A percentile compares a stretch with the other conserved stretches of the same genome.
phyloP scores from a whole-genome alignment of 305 asterid genomes.

The Euphrasia arctica region DNA sequence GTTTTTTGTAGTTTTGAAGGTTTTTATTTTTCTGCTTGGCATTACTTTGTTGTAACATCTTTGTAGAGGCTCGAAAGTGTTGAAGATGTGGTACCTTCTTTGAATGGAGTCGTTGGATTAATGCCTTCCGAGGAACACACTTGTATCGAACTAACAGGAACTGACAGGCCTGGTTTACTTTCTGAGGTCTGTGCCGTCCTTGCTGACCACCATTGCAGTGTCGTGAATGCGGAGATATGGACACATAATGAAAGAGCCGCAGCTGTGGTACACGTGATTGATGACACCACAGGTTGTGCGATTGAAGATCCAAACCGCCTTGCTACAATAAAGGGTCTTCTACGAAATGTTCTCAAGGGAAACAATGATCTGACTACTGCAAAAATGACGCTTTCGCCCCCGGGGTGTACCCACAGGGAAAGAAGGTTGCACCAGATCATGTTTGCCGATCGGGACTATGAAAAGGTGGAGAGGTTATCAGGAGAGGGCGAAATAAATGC shows the following conservation, averaged over 20 bases:
- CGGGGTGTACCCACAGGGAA: conserved; percentile 62
- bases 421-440: conserved; percentile 83
- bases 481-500: conserved; percentile 33
- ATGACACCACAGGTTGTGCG: conserved; percentile 47
- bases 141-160: conserved; percentile 66
- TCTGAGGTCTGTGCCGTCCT: conserved; percentile 82
- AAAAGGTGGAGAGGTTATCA: conserved; percentile 35
- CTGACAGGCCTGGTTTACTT: conserved; percentile 74
- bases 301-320: conserved; percentile 62
- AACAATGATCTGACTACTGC: conserved; percentile 51
- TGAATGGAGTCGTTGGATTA: conserved; percentile 56
- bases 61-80: conserved; percentile 62
- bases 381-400: conserved; percentile 60
- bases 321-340: conserved; percentile 45
- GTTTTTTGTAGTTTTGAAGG: background rate
- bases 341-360: conserved; percentile 58
- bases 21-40: background rate
- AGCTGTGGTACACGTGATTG: conserved; percentile 67
- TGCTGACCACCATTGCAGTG: conserved; percentile 60
- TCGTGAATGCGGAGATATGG: conserved; percentile 76
- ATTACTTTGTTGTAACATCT: background rate
- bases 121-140: conserved; percentile 67
- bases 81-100: conserved; percentile 44
- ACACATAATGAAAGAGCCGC: conserved; percentile 81
- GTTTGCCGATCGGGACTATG: conserved; percentile 78